phyloP scores from a whole-genome alignment of 768 basidiomycete genomes.

The Tulasnella sp. region DNA sequence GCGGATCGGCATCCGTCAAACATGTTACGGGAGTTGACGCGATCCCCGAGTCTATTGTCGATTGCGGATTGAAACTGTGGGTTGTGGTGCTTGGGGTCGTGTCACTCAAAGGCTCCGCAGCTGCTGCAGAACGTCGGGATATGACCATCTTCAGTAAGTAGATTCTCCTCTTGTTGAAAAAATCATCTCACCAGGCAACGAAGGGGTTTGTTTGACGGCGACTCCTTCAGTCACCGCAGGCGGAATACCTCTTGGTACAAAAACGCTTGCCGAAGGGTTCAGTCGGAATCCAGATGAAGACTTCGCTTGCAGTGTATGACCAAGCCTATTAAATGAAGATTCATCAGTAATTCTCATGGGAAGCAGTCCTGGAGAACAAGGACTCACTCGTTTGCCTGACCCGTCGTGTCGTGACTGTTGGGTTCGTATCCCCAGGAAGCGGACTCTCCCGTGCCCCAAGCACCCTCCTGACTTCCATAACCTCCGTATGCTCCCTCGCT shows the following conservation, averaged over 20 bases:
- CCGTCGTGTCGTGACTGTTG: neutral
- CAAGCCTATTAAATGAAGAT: neutral
- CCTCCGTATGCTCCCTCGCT: neutral
- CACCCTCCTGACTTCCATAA: neutral
- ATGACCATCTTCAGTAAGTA: neutral
- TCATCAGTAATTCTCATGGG: neutral
- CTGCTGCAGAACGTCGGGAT: neutral
- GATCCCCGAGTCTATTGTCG: neutral
- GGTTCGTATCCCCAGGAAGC: neutral
- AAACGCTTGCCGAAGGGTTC: neutral
- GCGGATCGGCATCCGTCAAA: neutral
- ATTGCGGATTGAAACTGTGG: neutral
- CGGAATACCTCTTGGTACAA: neutral
- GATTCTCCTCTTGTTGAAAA: neutral
- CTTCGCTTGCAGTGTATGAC: neutral
- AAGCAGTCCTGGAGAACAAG: neutral
- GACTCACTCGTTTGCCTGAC: neutral
- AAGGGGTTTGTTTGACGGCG: neutral
- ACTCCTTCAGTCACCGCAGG: neutral
- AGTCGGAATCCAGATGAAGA: neutral
- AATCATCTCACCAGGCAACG: neutral
- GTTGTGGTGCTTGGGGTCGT: neutral
- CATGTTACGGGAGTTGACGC: neutral
- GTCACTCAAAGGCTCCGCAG: neutral
- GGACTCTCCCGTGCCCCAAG: neutral